Base-by-base conservation (phyloP, 257 asterid genomes). In the Ehretia macrophylla region DNA sequence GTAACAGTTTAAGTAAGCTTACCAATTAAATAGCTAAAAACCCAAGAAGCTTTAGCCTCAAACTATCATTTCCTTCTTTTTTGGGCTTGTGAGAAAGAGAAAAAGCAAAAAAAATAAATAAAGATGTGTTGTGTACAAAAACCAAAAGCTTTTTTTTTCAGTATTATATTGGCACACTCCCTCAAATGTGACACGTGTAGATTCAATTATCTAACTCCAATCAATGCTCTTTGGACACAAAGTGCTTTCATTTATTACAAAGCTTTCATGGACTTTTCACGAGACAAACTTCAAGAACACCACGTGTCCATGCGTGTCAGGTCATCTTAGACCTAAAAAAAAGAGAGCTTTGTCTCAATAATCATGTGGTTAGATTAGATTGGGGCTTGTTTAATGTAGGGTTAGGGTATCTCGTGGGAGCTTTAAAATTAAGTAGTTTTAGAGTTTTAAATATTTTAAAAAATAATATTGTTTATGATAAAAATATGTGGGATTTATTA, bases 181-280 rank as follows among this genome's bases (percentile, higher is more conserved):
- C 55, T 47, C 3, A 27, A 55, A 48, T 59, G 38, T 60, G 98
- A 81, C 96, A 87, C 98, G 95, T 85, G 87, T 83, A 73, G 77
- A 77, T 68, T 78, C 86, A 79, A 75, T 85, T 78, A 85, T 90
- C 95, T 55, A 76, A 80, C 82, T 75, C 76, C 90, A 84, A 83
- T 90, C 85, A 83, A 85, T 83, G n/a, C n/a, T n/a, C 82, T 32
- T n/a, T 50, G 47, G 56, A 55, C 62, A 58, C 55, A 54, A 64
- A 64, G 75, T 61, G 58, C 58, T 48, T 18, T n/a, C 65, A 60
- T 51, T 51, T 69, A 62, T 61, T 55, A 11, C 16, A 20, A 49
- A 49, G 9, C 23, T 13, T 9, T 49, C 23, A 49, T 49, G 52
- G 35, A 47, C 52, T 47, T 47, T 19, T 47, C 5, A 47, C 54